Base-by-base conservation (phyloP, 139 green algal species). In the Microglena sp. region DNA sequence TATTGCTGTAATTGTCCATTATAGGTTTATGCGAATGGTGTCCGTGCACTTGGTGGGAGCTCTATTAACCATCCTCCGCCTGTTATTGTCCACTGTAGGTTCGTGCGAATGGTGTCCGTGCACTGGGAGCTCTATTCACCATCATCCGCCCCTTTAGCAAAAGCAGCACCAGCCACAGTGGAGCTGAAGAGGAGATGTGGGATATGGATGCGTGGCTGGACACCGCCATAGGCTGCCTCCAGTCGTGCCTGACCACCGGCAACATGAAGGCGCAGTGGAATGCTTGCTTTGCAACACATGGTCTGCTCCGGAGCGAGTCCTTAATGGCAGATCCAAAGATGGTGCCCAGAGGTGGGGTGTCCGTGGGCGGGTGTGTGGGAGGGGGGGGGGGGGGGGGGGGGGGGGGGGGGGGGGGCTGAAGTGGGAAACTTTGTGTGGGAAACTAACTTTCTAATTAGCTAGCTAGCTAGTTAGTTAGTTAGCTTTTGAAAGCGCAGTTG, bases 401-500 rank as follows among this genome's bases (percentile, higher is more conserved):
- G n/a, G n/a, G n/a, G n/a, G n/a, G n/a, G n/a, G n/a, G n/a, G n/a
- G n/a, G n/a, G n/a, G n/a, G n/a, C n/a, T n/a, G n/a, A n/a, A n/a
- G n/a, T n/a, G n/a, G n/a, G n/a, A n/a, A n/a, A n/a, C n/a, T n/a
- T n/a, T n/a, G n/a, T n/a, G n/a, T n/a, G n/a, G n/a, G n/a, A n/a
- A n/a, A n/a, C n/a, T n/a, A n/a, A n/a, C n/a, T n/a, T n/a, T n/a
- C n/a, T n/a, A n/a, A n/a, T n/a, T n/a, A n/a, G n/a, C n/a, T n/a
- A n/a, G n/a, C n/a, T n/a, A n/a, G n/a, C n/a, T n/a, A n/a, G n/a
- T n/a, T n/a, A n/a, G n/a, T n/a, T n/a, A n/a, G n/a, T n/a, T n/a
- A n/a, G n/a, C n/a, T n/a, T n/a, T n/a, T 79, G 40, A 90, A 88
- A 65, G 80, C 82, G 26, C 78, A 84, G 60, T 90, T 77, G 77